Evolutionary conservation across 805 yeast species (phyloP).

Genomic region (Clavispora carvajalis): DNA sequence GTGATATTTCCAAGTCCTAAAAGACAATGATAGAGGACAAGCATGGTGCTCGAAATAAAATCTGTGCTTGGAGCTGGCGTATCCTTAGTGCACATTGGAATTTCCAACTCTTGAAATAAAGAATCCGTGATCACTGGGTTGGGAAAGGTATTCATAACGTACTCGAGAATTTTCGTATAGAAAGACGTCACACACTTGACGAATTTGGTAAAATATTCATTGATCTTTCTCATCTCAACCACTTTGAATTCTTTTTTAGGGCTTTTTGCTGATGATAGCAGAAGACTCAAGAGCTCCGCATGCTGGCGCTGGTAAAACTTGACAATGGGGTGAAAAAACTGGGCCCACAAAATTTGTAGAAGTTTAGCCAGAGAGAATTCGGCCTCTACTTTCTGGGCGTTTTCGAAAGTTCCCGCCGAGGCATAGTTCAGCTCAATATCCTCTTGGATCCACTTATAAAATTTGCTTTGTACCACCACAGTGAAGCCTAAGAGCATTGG

Average conservation of each 20-base stretch:
- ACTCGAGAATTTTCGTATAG: slow-evolving; percentile 23
- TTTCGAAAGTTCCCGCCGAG: not conserved
- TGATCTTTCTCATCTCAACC: slow-evolving; percentile 55
- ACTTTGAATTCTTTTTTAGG: slow-evolving; percentile 18
- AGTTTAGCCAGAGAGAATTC: slow-evolving; percentile 34
- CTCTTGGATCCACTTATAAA: slow-evolving; percentile 34
- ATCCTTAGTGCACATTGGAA: not conserved
- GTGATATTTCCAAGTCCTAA: slow-evolving; percentile 15
- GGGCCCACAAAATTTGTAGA: slow-evolving; percentile 51
- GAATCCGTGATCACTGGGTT: slow-evolving; percentile 4
- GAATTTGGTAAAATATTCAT: slow-evolving; percentile 47
- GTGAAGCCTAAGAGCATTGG: slow-evolving; percentile 45
- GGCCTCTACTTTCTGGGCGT: slow-evolving; percentile 9
- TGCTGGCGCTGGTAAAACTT: slow-evolving; percentile 47
- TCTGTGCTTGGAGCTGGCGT: slow-evolving; percentile 1
- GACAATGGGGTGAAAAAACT: slow-evolving; percentile 60
- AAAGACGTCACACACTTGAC: slow-evolving; percentile 43
- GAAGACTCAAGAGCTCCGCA: slow-evolving; percentile 18
- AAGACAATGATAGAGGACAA: slow-evolving; percentile 12
- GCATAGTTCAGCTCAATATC: slow-evolving; percentile 21
- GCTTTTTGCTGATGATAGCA: slow-evolving; percentile 15
- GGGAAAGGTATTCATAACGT: not conserved
- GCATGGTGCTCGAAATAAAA: slow-evolving; percentile 11
- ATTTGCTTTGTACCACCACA: slow-evolving; percentile 44
- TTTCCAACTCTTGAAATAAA: slow-evolving; percentile 5